Evolutionary conservation across 2,329 filamentous ascomycete genomes (phyloP).

Genomic region (Colletotrichum sidae): DNA sequence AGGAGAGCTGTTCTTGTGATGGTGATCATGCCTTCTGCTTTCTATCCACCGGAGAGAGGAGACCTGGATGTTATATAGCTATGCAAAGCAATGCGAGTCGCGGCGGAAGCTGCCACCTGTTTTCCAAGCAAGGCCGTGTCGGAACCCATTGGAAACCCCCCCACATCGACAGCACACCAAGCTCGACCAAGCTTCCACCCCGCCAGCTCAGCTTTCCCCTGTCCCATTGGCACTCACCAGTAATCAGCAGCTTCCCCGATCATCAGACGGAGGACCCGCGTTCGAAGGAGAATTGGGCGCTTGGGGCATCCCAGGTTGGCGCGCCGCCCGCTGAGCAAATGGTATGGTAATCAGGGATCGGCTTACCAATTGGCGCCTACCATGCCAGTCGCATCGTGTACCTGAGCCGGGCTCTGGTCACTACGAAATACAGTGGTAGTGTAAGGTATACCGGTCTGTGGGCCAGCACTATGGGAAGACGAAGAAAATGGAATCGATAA

Average conservation of each 20-base stretch:
- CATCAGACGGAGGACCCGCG: slow-evolving; percentile 48
- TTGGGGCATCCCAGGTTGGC: neutral
- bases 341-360: slow-evolving; percentile 31
- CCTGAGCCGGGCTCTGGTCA: no score
- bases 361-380: slow-evolving; percentile 24
- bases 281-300: slow-evolving; percentile 34
- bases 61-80: slow-evolving; percentile 26
- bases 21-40: slow-evolving; percentile 8
- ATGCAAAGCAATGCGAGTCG: neutral
- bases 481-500: slow-evolving; percentile 13
- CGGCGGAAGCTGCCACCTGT: slow-evolving; percentile 8
- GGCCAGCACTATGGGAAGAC: neutral
- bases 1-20: slow-evolving; percentile 25
- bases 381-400: neutral
- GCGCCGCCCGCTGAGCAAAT: slow-evolving; percentile 31
- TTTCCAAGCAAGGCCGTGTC: slow-evolving; percentile 17
- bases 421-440: no score
- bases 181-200: neutral
- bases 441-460: neutral
- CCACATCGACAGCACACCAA: slow-evolving; percentile 29
- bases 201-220: slow-evolving; percentile 8
- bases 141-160: slow-evolving; percentile 27
- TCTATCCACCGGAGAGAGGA: neutral
- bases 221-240: slow-evolving; percentile 3
- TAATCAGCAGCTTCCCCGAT: neutral